phyloP scores from a whole-genome alignment of 345 rosid species.

The Ceriops zippeliana region DNA sequence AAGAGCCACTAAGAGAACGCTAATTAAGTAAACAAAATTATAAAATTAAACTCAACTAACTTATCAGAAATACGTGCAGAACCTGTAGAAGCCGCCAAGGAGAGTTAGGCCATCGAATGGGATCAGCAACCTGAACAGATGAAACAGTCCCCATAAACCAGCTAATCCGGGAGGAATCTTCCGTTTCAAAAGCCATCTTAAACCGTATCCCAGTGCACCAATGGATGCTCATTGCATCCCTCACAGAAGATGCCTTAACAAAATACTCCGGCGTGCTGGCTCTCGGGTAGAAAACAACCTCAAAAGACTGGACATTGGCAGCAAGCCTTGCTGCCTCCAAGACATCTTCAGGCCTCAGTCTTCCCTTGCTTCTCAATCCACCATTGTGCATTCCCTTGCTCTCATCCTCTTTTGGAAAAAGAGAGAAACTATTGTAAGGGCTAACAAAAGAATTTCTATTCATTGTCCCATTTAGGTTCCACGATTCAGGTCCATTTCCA shows the following conservation, averaged over 20 bases:
- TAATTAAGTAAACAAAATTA: background rate
- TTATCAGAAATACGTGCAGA: background rate
- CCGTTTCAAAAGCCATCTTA: constrained; percentile 33
- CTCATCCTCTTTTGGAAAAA: constrained; percentile 26
- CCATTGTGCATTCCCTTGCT: constrained; percentile 16
- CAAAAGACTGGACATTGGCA: constrained; percentile 21
- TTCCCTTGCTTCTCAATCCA: constrained; percentile 10
- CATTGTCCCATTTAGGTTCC: constrained; percentile 11
- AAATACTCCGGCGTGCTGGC: constrained; percentile 28
- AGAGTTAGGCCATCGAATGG: constrained; percentile 82
- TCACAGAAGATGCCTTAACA: constrained; percentile 24
- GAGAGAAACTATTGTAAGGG: constrained; percentile 16
- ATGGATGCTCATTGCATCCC: constrained; percentile 19
- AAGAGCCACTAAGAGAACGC: background rate
- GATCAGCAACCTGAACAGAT: constrained; percentile 52
- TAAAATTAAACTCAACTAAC: background rate
- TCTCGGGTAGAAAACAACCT: constrained; percentile 26
- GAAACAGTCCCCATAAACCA: constrained; percentile 32
- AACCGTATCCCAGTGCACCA: constrained; percentile 33
- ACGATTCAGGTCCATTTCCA: constrained; percentile 17
- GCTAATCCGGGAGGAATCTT: constrained; percentile 27
- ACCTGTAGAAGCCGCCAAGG: constrained; percentile 97
- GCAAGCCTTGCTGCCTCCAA: constrained; percentile 21
- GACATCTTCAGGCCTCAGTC: constrained; percentile 25
- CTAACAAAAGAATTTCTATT: background rate